Conservation (phyloP, 139 green algal species). For the Chlorella vulgaris region DNA sequence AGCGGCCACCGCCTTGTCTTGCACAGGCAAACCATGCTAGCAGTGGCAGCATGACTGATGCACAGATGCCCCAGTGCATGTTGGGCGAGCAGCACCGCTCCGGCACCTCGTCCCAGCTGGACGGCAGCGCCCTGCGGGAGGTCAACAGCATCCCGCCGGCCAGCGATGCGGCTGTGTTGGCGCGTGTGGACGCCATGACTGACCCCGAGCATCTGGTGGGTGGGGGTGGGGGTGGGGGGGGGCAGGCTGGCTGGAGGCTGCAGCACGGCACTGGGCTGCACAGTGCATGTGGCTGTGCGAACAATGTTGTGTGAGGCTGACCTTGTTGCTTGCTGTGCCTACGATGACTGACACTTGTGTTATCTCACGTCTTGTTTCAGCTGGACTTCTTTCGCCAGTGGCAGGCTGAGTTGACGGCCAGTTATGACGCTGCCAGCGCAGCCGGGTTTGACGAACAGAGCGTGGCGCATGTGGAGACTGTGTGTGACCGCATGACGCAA, state of each 20-base stretch:
- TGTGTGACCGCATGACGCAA: neutral
- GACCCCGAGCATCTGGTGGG: slow-evolving; percentile 16
- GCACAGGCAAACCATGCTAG: neutral
- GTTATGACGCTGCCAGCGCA: neutral
- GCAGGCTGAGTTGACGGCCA: slow-evolving; percentile 5
- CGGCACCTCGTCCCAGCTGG: neutral
- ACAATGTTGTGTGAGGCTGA: neutral
- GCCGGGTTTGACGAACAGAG: slow-evolving; percentile 8
- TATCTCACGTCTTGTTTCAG: neutral
- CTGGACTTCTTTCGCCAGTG: slow-evolving; percentile 6
- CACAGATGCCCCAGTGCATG: neutral
- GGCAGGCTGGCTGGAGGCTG: neutral
- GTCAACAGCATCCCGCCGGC: neutral
- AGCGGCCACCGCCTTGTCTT: neutral
- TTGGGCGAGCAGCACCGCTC: neutral
- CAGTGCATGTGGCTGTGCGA: neutral
- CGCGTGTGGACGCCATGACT: neutral
- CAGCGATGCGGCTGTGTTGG: slow-evolving; percentile 9
- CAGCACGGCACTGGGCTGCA: neutral
- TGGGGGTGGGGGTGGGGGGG: neutral
- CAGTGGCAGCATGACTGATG: neutral
- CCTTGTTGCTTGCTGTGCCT: neutral
- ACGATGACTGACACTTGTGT: neutral
- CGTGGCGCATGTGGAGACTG: slow-evolving; percentile 16
- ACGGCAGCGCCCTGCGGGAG: slow-evolving; percentile 14